A percentile compares a stretch with the other conserved stretches of the same genome.
phyloP scores from a whole-genome alignment of 176 grass and related monocot species.

The Tillandsia fasciculata region DNA sequence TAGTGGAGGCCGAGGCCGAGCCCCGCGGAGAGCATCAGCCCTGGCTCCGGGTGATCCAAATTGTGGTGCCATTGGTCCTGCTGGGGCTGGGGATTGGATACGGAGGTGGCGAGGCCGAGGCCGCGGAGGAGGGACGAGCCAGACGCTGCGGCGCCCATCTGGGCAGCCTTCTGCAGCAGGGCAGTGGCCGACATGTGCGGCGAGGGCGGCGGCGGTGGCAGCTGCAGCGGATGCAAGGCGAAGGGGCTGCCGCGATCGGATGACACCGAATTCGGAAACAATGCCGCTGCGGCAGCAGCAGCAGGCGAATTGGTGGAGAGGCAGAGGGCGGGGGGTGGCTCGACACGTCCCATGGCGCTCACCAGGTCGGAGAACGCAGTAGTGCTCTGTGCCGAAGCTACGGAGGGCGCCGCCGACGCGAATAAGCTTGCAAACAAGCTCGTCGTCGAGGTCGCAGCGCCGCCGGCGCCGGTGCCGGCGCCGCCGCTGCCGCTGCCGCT shows the following conservation, averaged over 20 bases:
- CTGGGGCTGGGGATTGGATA: constrained; percentile 28
- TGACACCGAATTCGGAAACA: constrained; percentile 30
- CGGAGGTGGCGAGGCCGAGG: constrained; percentile 35
- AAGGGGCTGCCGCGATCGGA: constrained; percentile 19
- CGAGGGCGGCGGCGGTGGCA: constrained; percentile 38
- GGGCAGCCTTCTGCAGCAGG: constrained; percentile 78
- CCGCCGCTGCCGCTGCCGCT: constrained; percentile 10
- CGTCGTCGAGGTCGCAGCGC: constrained; percentile 25
- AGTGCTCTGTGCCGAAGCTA: constrained; percentile 10
- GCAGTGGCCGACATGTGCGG: constrained; percentile 92
- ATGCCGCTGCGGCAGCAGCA: background rate
- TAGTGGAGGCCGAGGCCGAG: constrained; percentile 67
- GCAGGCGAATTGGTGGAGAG: constrained; percentile 41
- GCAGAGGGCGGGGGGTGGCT: constrained; percentile 57
- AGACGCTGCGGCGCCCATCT: constrained; percentile 72
- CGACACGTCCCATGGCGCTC: constrained; percentile 8
- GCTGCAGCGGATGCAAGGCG: constrained; percentile 4
- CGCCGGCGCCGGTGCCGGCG: constrained; percentile 24
- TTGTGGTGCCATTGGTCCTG: constrained; percentile 52
- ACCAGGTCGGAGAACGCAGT: constrained; percentile 22
- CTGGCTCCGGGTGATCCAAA: constrained; percentile 23
- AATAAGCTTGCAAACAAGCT: constrained; percentile 68
- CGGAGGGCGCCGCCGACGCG: constrained; percentile 36
- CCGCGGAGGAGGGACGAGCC: constrained; percentile 71
- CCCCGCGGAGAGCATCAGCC: constrained; percentile 55